A percentile compares a stretch with the other conserved stretches of the same genome.
These are phyloP conservation scores for Metarhizium humberi DNA, from an alignment of 2,329 filamentous ascomycete species.

Conservation along the genomic window DNA sequence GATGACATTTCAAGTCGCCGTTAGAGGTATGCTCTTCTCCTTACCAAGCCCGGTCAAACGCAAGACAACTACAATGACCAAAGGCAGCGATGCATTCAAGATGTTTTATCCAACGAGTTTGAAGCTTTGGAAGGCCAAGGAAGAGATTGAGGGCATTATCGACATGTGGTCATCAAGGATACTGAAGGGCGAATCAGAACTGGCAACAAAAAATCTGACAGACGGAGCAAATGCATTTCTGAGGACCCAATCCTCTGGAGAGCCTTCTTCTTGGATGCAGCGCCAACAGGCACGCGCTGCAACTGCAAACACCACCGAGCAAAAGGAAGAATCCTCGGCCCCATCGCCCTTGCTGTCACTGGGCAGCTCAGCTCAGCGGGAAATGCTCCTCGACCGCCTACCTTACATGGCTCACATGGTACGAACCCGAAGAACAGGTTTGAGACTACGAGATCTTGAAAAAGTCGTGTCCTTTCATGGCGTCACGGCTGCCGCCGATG, in stretches of 20 bases:
- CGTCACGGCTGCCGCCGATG: conserved; percentile 37
- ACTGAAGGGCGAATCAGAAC: conserved; percentile 41
- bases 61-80: conserved; percentile 36
- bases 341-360: conserved; percentile 42
- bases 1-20: conserved; percentile 84
- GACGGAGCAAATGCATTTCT: conserved; percentile 41
- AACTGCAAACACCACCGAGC: conserved; percentile 8
- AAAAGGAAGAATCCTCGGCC: conserved; percentile 11
- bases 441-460: conserved; percentile 50
- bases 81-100: conserved; percentile 57
- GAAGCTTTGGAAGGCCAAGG: conserved; percentile 72
- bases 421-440: conserved; percentile 29
- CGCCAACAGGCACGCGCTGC: conserved; percentile 16
- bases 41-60: conserved; percentile 79
- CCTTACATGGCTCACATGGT: conserved; percentile 73
- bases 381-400: conserved; percentile 75
- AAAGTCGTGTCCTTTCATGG: conserved; percentile 60
- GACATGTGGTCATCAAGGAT: conserved; percentile 58
- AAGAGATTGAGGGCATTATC: conserved; percentile 69
- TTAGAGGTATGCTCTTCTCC: conserved; percentile 75
- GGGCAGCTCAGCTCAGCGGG: conserved; percentile 57
- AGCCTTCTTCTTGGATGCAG: conserved; percentile 25
- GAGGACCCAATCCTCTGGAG: conserved; percentile 24
- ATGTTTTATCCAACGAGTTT: conserved; percentile 90
- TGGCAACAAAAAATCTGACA: conserved; percentile 28